Evolutionary conservation across 2,329 filamentous ascomycete species (phyloP), one percentile per base, ranked within the genome.

Genomic region (Escovopsis weberi): DNA sequence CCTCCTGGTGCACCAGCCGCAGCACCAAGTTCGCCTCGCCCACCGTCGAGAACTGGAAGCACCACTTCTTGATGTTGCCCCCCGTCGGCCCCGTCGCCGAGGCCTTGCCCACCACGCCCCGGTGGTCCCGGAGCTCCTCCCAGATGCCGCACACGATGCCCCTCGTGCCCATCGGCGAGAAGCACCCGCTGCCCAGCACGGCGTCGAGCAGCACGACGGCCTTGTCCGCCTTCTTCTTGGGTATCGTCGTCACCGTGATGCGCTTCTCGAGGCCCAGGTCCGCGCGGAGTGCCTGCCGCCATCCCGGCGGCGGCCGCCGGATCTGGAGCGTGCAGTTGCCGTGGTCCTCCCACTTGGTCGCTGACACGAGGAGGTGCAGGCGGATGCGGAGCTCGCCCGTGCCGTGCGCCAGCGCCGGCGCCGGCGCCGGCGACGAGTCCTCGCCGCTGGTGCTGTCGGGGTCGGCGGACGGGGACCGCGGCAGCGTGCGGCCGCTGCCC

Each of bases 61-160:
- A 78, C 74, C 74, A 78, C 59, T 77, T 78, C 52, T 69, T 74
- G 43, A 78, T 71, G 46, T 66, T 70, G 19, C 74, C 74, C 8
- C 65, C 65, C 6, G 71, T 64, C 23, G 64, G 66, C 6, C 73
- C 73, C 19, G 63, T 69, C 40, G 66, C 64, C 2, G 72, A 71
- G 36, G 63, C 73, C 15, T 65, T 59, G 26, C 72, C 73, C 10
- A 69, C 65, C 35, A 70, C 67, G 23, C 75, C 74, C 23, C 75
- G 68, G 48, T 74, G 74, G 48, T 80, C 74, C 39, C 78, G 78
- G 51, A 81, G 66, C 49, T 85, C 79, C 58, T 91, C 83, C 78
- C 86, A 91, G 33, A 95, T 82, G 50, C 83, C 88, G 43, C 94
- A 79, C 2, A 91, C 85, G 53, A 95, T 89, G 38, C 88, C 88